Percentiles rank a stretch among this genome's conserved stretches.
Conservation (phyloP, 345 rosid species). For the Eucalyptus brandiana region DNA sequence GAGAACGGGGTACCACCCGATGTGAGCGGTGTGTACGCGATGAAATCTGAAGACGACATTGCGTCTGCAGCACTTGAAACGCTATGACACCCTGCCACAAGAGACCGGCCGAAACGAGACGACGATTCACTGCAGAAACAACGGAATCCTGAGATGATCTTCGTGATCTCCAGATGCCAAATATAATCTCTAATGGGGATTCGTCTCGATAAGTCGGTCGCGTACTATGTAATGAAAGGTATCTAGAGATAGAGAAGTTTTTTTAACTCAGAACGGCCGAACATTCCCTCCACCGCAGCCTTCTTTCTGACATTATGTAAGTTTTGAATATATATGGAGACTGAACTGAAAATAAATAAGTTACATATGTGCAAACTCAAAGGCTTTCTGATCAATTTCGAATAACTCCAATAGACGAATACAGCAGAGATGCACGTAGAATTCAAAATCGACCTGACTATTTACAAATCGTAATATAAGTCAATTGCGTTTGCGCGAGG, state of each 20-base stretch:
- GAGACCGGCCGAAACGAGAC: background rate
- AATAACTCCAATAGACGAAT: background rate
- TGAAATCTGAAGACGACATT: background rate
- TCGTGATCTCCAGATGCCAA: background rate
- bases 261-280: background rate
- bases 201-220: background rate
- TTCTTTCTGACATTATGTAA: background rate
- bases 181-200: background rate
- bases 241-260: background rate
- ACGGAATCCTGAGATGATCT: background rate
- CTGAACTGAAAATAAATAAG: background rate
- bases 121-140: background rate
- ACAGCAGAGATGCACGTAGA: background rate
- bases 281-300: background rate
- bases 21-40: background rate
- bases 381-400: background rate
- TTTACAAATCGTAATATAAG: background rate
- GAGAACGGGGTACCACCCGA: background rate
- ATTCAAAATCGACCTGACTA: background rate
- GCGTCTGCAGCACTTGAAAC: background rate
- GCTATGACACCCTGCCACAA: background rate
- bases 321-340: background rate
- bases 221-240: background rate
- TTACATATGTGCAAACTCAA: background rate
- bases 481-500: rapidly evolving